Conservation (phyloP, 345 rosid genomes). For the Salix brachista region DNA sequence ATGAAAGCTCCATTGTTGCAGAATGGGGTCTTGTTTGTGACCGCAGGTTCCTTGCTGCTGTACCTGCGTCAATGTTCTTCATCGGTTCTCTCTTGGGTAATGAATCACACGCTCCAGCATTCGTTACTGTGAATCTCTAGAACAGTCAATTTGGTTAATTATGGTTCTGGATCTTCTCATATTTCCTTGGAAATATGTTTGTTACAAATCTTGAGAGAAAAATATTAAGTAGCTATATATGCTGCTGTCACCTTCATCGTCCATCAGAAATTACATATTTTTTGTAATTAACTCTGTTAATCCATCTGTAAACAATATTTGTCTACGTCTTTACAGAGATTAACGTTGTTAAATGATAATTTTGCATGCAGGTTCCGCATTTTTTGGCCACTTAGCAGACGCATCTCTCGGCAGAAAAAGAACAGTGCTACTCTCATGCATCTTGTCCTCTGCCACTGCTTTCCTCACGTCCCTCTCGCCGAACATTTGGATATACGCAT, state of each 20-base stretch:
- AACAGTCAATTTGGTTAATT: too few relatives aligned
- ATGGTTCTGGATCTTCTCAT: too few relatives aligned
- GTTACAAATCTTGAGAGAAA: too few relatives aligned
- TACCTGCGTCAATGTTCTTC: constrained; percentile 74
- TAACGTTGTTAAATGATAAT: background rate
- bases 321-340: background rate
- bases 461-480: constrained; percentile 67
- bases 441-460: constrained; percentile 46
- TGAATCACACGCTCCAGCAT: background rate
- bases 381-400: constrained; percentile 57
- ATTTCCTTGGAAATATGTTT: too few relatives aligned
- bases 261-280: too few relatives aligned
- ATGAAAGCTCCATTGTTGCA: constrained; percentile 41
- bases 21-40: constrained; percentile 72
- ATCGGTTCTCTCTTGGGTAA: constrained; percentile 69
- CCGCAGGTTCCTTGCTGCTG: constrained; percentile 58
- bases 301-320: too few relatives aligned
- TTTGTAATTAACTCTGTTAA: too few relatives aligned
- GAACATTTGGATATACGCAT: constrained; percentile 57
- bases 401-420: constrained; percentile 57
- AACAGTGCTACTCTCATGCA: constrained; percentile 43
- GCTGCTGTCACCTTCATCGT: too few relatives aligned
- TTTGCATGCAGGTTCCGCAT: constrained; percentile 48
- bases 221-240: too few relatives aligned
- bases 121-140: background rate